These are phyloP conservation scores for Scutellaria baicalensis DNA, from an alignment of 257 asterid genomes.

Conservation along the genomic window DNA sequence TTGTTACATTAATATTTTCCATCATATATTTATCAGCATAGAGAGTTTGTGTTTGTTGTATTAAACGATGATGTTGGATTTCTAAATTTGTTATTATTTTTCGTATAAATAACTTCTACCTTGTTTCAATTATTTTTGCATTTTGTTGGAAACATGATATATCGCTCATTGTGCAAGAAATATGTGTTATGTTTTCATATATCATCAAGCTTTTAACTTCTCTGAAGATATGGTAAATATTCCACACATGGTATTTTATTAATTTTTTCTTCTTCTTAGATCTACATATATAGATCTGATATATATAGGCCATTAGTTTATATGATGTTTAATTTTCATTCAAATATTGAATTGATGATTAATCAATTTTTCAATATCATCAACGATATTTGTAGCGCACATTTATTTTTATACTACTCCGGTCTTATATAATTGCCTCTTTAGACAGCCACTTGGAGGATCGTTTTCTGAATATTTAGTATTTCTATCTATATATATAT, in stretches of 20 bases:
- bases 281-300: not conserved
- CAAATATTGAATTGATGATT: not conserved
- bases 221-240: not conserved
- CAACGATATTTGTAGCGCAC: not conserved
- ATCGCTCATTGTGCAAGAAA: not conserved
- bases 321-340: not conserved
- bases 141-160: not conserved
- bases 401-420: not conserved
- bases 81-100: slow-evolving; percentile 3
- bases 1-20: not conserved
- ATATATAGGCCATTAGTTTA: not conserved
- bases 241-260: not conserved
- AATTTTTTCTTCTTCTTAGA: not conserved
- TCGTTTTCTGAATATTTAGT: not conserved
- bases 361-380: not conserved
- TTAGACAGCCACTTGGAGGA: not conserved
- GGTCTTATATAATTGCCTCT: too few species aligned
- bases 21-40: not conserved
- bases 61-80: not conserved
- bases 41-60: not conserved
- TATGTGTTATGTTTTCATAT: not conserved
- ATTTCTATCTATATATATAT: not conserved
- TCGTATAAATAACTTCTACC: slow-evolving; percentile 3
- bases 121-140: not conserved
- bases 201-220: too few species aligned